Base-by-base conservation (phyloP, 1,284 basidiomycete species). In the Phlebopus sp. region DNA sequence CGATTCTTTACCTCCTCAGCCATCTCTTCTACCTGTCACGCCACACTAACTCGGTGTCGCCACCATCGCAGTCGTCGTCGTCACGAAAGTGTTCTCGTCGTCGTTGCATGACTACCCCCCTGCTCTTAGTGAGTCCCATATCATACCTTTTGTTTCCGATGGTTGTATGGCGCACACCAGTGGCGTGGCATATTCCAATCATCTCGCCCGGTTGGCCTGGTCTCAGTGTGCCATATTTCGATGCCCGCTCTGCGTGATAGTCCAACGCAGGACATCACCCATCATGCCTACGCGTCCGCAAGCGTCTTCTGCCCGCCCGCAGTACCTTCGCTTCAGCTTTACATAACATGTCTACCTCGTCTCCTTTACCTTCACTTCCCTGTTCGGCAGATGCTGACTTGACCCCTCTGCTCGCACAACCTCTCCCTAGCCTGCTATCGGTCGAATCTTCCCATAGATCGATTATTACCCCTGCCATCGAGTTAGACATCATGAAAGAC, bases 401-500 rank as follows among this genome's bases (percentile, higher is more conserved):
- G 41, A 43, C 43, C 42, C 19, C 47, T 36, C 19, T 50, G 19
- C 42, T 54, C 47, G 51, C 44, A 47, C 43, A 59, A 48, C 47
- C 27, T 49, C 40, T 34, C 8, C 42, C 56, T 62, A 81, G 78
- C 64, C 59, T 66, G 57, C 59, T 67, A 68, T 72, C 73, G 64
- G 70, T 71, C 66, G 59, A 68, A 69, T 58, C 58, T 54, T 59
- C 65, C 54, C 67, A 70, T 60, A 69, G 69, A 58, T 63, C 72
- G 55, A 67, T 72, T 58, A 57, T 44, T 41, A 37, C 18, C 47
- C 39, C 41, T 51, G 45, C 57, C 47, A 38, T 62, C 36, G 53
- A 63, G 62, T 49, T 62, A 61, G 71, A 72, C 66, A 29, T 29
- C 27, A 90, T 90, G 88, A 90, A 90, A 74, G 88, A 90, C 71